Evolutionary conservation across 2,329 filamentous ascomycete species (phyloP).

Genomic region (Colletotrichum costaricense): DNA sequence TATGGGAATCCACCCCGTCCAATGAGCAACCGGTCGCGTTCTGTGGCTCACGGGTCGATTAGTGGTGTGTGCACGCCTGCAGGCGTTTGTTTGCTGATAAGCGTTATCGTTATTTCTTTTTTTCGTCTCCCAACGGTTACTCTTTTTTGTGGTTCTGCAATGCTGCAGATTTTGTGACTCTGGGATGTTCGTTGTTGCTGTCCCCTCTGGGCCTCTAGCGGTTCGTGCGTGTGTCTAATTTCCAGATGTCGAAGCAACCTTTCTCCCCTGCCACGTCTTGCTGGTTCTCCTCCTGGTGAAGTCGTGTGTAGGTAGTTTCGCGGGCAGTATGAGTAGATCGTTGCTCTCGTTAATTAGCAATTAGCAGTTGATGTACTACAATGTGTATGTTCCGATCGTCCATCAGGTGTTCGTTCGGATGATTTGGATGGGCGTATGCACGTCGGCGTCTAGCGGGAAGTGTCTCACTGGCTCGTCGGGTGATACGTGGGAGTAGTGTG

Average conservation of each 20-base stretch:
- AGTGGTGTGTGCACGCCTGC: slow-evolving; percentile 28
- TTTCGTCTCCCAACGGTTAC: not conserved
- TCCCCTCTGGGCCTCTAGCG: not conserved
- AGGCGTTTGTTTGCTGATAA: slow-evolving; percentile 9
- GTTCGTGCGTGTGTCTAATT: not conserved
- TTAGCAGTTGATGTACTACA: slow-evolving; percentile 19
- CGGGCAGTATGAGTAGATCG: not conserved
- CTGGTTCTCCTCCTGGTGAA: not conserved
- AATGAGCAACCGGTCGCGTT: not conserved
- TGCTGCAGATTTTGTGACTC: slow-evolving; percentile 20
- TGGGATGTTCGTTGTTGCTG: slow-evolving; percentile 10
- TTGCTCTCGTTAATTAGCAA: slow-evolving; percentile 28
- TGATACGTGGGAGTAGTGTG: slow-evolving; percentile 5
- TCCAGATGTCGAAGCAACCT: not conserved
- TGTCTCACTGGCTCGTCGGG: slow-evolving; percentile 15
- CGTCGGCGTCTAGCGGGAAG: slow-evolving; percentile 2
- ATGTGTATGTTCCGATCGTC: slow-evolving; percentile 4
- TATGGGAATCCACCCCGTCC: slow-evolving; percentile 13
- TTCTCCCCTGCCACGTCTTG: not conserved
- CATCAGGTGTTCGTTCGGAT: slow-evolving; percentile 18
- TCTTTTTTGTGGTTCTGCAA: slow-evolving; percentile 7
- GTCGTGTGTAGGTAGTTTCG: not conserved
- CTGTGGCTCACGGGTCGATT: slow-evolving; percentile 2
- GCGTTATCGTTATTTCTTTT: slow-evolving; percentile 25
- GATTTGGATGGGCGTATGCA: slow-evolving; percentile 8